phyloP scores from a whole-genome alignment of 352 stramenopile species.

The Aphanomyces stellatus region DNA sequence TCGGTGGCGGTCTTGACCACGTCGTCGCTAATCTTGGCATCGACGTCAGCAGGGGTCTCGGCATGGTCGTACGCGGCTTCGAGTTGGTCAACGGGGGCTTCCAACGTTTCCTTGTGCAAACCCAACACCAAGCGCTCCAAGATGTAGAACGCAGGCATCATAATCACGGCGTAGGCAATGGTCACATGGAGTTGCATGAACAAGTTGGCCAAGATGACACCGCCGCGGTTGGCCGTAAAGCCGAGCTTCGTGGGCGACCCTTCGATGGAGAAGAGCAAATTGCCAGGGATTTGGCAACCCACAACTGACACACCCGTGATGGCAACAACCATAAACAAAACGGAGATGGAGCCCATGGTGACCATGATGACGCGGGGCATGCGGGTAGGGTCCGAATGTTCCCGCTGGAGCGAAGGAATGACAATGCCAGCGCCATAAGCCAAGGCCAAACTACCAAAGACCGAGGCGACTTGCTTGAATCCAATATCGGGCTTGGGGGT shows the following conservation, averaged over 20 bases:
- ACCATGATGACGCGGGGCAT: slow-evolving; percentile 22
- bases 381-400: slow-evolving; percentile 18
- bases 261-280: slow-evolving; percentile 71
- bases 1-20: not conserved
- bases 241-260: slow-evolving; percentile 32
- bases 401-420: slow-evolving; percentile 21
- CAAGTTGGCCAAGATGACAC: slow-evolving; percentile 35
- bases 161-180: slow-evolving; percentile 49
- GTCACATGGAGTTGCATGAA: slow-evolving; percentile 51
- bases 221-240: slow-evolving; percentile 35
- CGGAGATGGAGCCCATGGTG: slow-evolving; percentile 14
- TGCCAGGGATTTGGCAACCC: slow-evolving; percentile 23
- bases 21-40: not conserved
- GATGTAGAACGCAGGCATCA: slow-evolving; percentile 53
- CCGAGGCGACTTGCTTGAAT: slow-evolving; percentile 11
- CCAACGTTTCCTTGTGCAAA: slow-evolving; percentile 36
- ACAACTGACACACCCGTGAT: slow-evolving; percentile 40
- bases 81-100: not conserved
- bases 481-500: slow-evolving; percentile 2
- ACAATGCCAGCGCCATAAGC: slow-evolving; percentile 21
- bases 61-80: not conserved
- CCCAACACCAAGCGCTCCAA: slow-evolving; percentile 45
- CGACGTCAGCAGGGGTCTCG: not conserved
- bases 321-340: slow-evolving; percentile 29
- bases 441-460: slow-evolving; percentile 21